These are phyloP conservation scores for Mycena rebaudengoi DNA, from an alignment of 768 basidiomycete species.

Conservation along the genomic window DNA sequence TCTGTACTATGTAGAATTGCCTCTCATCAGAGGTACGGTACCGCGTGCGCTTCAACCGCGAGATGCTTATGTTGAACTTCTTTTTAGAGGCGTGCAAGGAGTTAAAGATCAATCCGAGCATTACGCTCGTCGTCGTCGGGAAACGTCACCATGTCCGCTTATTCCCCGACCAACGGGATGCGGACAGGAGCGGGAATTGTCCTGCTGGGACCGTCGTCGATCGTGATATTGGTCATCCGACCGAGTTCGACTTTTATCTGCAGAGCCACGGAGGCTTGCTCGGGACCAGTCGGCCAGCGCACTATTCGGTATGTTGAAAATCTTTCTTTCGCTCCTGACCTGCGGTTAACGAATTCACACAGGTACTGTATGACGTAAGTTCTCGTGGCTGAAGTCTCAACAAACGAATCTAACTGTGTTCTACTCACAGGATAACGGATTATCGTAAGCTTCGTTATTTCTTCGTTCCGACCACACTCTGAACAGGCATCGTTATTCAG, in stretches of 20 bases:
- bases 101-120: conserved; percentile 65
- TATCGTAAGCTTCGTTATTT: conserved; percentile 53
- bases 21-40: conserved; percentile 61
- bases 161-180: conserved; percentile 56
- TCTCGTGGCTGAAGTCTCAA: too few species aligned
- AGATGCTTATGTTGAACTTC: neutral
- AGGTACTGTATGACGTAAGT: conserved; percentile 56
- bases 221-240: conserved; percentile 70
- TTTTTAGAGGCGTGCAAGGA: conserved; percentile 68
- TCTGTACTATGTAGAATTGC: conserved; percentile 58
- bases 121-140: conserved; percentile 83
- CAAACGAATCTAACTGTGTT: too few species aligned
- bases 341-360: neutral
- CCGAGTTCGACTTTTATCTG: conserved; percentile 81
- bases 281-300: conserved; percentile 69
- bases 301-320: conserved; percentile 52
- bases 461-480: neutral
- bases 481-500: conserved; percentile 42
- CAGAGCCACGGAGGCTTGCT: conserved; percentile 81
- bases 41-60: conserved; percentile 35
- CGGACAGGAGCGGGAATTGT: conserved; percentile 76
- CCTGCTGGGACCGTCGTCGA: conserved; percentile 84
- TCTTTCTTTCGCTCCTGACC: neutral
- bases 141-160: conserved; percentile 76
- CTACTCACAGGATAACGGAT: conserved; percentile 60